phyloP scores from a whole-genome alignment of 768 basidiomycete species.

The Lactarius psammicola region DNA sequence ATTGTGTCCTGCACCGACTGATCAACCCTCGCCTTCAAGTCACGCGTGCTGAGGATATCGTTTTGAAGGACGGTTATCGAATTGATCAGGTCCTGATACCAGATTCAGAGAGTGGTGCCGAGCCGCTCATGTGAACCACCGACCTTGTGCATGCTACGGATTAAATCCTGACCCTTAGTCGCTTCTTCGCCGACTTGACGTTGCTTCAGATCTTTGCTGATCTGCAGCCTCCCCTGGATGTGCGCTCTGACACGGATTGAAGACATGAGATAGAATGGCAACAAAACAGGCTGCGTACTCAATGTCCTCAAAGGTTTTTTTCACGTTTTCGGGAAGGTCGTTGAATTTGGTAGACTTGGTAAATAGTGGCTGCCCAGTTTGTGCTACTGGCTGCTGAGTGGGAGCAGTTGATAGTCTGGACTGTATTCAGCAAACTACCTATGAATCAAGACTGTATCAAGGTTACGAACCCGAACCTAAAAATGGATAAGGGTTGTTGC shows the following conservation, averaged over 20 bases:
- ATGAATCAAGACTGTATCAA: neutral
- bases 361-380: constrained; percentile 41
- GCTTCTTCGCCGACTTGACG: constrained; percentile 75
- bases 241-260: constrained; percentile 46
- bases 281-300: constrained; percentile 51
- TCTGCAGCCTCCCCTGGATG: constrained; percentile 77
- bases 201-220: constrained; percentile 75
- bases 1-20: constrained; percentile 81
- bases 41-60: constrained; percentile 63
- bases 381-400: constrained; percentile 22
- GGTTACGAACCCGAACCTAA: constrained; percentile 25
- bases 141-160: constrained; percentile 67
- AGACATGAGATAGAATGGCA: constrained; percentile 17
- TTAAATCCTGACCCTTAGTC: constrained; percentile 66
- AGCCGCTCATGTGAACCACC: neutral
- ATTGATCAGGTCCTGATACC: constrained; percentile 59
- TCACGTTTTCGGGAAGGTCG: constrained; percentile 70
- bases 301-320: constrained; percentile 61
- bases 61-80: constrained; percentile 60
- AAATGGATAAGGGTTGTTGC: neutral
- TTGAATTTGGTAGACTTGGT: constrained; percentile 73
- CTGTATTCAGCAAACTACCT: constrained; percentile 14
- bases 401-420: constrained; percentile 13
- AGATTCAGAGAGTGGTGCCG: neutral
- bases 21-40: constrained; percentile 72